Conservation (phyloP, 306 rosid species). For the Lathyrus tuberosus region DNA sequence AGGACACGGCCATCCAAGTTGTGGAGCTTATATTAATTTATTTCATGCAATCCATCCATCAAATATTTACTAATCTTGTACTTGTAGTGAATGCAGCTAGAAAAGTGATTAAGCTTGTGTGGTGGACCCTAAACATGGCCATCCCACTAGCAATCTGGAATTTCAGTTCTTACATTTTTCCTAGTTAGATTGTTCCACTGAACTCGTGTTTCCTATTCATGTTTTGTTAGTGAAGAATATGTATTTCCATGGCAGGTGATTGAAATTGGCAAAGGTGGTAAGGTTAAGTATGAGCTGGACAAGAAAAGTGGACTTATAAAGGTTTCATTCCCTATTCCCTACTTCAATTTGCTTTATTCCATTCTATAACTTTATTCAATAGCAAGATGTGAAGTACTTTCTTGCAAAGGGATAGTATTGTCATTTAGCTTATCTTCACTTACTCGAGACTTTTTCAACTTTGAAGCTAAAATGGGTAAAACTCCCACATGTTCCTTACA, state of each 20-base stretch:
- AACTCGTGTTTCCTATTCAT: conserved; percentile 13
- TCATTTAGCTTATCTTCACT: conserved; percentile 1
- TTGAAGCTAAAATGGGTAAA: conserved; percentile 24
- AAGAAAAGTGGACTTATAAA: conserved; percentile 88
- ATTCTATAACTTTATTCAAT: conserved; percentile 27
- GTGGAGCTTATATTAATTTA: conserved; percentile 1
- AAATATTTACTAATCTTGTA: not conserved
- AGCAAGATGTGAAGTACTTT: conserved; percentile 24
- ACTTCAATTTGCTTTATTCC: conserved; percentile 29
- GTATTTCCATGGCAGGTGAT: conserved; percentile 68
- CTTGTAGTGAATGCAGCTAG: conserved; percentile 7
- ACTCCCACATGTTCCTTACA: not conserved
- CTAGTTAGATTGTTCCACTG: conserved; percentile 12
- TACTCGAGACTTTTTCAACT: not conserved
- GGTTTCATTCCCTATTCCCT: conserved; percentile 46
- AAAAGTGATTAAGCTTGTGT: conserved; percentile 13
- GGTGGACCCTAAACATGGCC: conserved; percentile 5
- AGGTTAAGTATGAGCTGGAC: conserved; percentile 97
- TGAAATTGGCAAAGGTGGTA: conserved; percentile 93
- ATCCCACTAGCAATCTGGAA: conserved; percentile 26
- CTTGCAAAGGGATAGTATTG: conserved; percentile 8
- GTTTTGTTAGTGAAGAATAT: conserved; percentile 28
- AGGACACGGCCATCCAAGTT: conserved; percentile 10
- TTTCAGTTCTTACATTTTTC: conserved; percentile 26
- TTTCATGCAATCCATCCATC: not conserved